Conservation (phyloP, 2,329 filamentous ascomycete species). For the Aspergillus quadricinctus region DNA sequence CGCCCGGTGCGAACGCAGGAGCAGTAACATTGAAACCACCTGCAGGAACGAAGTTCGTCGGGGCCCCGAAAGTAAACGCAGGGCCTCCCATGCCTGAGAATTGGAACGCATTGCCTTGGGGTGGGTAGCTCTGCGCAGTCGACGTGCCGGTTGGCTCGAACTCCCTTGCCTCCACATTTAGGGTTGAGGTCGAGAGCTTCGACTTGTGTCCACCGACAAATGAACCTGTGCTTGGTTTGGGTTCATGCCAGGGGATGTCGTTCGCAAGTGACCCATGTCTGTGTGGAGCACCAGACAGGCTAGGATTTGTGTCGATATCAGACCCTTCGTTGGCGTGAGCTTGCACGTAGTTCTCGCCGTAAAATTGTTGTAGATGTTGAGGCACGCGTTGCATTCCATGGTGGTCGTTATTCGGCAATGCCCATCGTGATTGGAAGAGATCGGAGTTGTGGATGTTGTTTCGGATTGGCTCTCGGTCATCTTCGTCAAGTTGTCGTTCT, state of each 20-base stretch:
- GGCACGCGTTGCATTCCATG: slow-evolving; percentile 20
- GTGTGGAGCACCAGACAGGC: slow-evolving; percentile 62
- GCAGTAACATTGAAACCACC: slow-evolving; percentile 65
- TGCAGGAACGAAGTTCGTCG: slow-evolving; percentile 26
- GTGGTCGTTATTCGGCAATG: slow-evolving; percentile 28
- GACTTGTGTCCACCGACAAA: slow-evolving; percentile 56
- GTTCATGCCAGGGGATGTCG: slow-evolving; percentile 31
- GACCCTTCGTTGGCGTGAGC: slow-evolving; percentile 49
- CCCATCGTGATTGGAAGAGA: slow-evolving; percentile 35
- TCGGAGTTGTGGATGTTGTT: slow-evolving; percentile 24
- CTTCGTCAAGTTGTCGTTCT: slow-evolving; percentile 72
- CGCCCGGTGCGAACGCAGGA: slow-evolving; percentile 63
- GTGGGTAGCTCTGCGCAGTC: slow-evolving; percentile 42
- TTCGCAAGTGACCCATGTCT: slow-evolving; percentile 24
- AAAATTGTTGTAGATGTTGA: slow-evolving; percentile 32
- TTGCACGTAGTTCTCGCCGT: slow-evolving; percentile 28
- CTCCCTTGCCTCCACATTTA: slow-evolving; percentile 85
- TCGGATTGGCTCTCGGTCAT: slow-evolving; percentile 48
- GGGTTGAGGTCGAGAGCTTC: slow-evolving; percentile 67
- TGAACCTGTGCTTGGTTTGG: slow-evolving; percentile 28
- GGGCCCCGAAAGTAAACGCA: slow-evolving; percentile 27
- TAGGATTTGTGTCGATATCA: slow-evolving; percentile 70
- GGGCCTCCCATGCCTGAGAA: slow-evolving; percentile 28
- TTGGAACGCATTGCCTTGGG: slow-evolving; percentile 41
- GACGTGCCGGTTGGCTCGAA: slow-evolving; percentile 63